Base-by-base conservation (phyloP, 2,329 filamentous ascomycete species). In the Westerdykella sp. region DNA sequence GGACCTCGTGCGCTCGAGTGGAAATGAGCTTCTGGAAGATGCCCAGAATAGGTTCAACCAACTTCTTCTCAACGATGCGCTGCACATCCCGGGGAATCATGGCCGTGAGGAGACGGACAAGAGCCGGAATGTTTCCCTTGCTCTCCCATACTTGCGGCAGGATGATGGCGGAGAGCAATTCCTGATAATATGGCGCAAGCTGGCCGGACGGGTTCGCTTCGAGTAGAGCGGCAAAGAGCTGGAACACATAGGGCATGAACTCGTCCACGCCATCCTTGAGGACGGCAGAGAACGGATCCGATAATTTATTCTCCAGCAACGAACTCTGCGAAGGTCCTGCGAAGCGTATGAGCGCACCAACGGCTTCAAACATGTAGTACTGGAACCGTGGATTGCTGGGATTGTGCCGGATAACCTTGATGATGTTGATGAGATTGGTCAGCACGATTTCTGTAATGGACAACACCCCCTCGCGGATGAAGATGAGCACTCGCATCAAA, bases 331-430 rank as follows among this genome's bases (percentile, higher is more conserved):
- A 74, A 48, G 71, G 84, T 62, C 75, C 87, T 70, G 76, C 83
- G 75, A 77, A 87, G 63, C 83, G 81, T 43, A 97, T 86, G 38
- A 98, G 76, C 13, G 93, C 91, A 28, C 93, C 93, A 37, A 98
- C 73, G 3, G 88, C 87, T 71, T 98, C 93, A 50, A 98, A 98
- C 65, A 95, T 88, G 68, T 91, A 98, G 73, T 98, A 98, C 71
- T 96, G 96, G 72, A 98, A 98, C 11, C 88, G 81, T 2, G 93
- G 93, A 68, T 98, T 98, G 72, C 90, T 96, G 0, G 93, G 93
- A 67, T 98, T 98, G 55, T 85, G 80, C 62, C 89, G 85, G 68
- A 97, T 97, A 54, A 95, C 83, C 58, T 85, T 85, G 39, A 90
- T 95, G 57, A 98, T 96, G 48, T 79, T 84, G 60, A 95, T 81